Conservation (phyloP, 805 yeast genomes). For the Starmerella powellii region DNA sequence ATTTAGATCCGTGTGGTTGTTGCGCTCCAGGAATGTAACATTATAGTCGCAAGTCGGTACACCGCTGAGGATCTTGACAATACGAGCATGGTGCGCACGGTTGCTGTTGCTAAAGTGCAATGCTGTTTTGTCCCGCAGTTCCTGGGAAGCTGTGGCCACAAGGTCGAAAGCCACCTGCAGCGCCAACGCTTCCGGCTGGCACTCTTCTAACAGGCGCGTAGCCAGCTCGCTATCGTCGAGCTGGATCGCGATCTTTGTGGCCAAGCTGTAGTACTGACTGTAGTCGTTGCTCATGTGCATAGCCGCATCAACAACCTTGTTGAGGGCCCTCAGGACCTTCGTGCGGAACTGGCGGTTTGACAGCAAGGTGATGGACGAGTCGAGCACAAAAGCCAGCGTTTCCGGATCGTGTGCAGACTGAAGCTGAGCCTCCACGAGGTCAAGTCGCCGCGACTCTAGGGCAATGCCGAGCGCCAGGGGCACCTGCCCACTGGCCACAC, state of each 20-base stretch:
- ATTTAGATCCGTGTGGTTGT: slow-evolving; percentile 75
- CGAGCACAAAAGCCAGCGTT: slow-evolving; percentile 51
- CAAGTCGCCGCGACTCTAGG: slow-evolving; percentile 76
- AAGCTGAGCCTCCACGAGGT: slow-evolving; percentile 55
- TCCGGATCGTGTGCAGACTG: slow-evolving; percentile 25
- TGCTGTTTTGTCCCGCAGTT: slow-evolving; percentile 48
- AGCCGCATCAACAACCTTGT: slow-evolving; percentile 40
- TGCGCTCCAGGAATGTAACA: slow-evolving; percentile 72
- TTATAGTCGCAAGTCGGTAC: slow-evolving; percentile 89
- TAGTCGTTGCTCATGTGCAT: slow-evolving; percentile 29
- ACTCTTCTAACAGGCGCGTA: slow-evolving; percentile 49
- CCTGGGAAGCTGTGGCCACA: slow-evolving; percentile 84
- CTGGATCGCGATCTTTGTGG: slow-evolving; percentile 78
- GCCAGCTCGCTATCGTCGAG: slow-evolving; percentile 69
- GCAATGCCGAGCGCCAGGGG: slow-evolving; percentile 83
- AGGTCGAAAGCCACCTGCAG: slow-evolving; percentile 93
- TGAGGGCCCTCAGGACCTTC: slow-evolving; percentile 50
- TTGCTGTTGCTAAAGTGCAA: slow-evolving; percentile 25
- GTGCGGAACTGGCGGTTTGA: slow-evolving; percentile 55
- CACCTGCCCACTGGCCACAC: slow-evolving; percentile 57
- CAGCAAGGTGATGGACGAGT: slow-evolving; percentile 52
- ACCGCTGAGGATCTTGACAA: slow-evolving; percentile 70
- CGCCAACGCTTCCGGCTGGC: slow-evolving; percentile 49
- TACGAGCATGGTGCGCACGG: slow-evolving; percentile 30
- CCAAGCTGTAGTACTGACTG: slow-evolving; percentile 67